Evolutionary conservation across 257 asterid genomes (phyloP).

Genomic region (Fraxinus pennsylvanica): DNA sequence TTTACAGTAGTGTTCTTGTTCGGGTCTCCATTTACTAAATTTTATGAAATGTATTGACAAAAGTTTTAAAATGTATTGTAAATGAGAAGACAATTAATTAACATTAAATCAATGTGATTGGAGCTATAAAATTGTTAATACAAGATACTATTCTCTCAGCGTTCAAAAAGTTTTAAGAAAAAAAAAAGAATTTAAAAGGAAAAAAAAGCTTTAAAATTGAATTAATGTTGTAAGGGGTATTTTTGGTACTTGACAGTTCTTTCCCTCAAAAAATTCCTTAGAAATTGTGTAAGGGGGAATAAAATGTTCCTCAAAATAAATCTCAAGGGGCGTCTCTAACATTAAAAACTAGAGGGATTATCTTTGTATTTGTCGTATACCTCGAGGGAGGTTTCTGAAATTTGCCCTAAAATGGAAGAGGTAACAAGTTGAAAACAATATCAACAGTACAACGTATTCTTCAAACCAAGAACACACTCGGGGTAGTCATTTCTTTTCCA

Average conservation of each 20-base stretch:
- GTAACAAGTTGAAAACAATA: neutral
- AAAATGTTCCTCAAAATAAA: neutral
- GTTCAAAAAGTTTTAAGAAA: neutral
- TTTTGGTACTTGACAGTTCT: neutral
- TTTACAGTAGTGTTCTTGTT: neutral
- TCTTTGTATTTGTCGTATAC: neutral
- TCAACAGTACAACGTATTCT: neutral
- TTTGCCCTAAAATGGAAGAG: neutral
- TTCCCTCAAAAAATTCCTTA: neutral
- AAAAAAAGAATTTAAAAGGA: neutral
- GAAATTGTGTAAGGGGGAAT: neutral
- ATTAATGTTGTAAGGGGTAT: neutral
- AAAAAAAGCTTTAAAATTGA: neutral
- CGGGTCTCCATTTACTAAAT: neutral
- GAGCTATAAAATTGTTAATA: neutral
- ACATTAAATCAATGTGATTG: neutral
- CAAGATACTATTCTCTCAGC: neutral
- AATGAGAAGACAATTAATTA: neutral
- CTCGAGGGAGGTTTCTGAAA: neutral
- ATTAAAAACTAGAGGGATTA: neutral
- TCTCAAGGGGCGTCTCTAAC: neutral
- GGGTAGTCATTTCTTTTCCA: neutral
- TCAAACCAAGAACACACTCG: neutral
- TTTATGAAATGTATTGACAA: neutral
- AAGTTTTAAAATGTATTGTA: neutral